Evolutionary conservation across 108 stramenopile genomes (phyloP).

Genomic region (Bacterosira constricta): DNA sequence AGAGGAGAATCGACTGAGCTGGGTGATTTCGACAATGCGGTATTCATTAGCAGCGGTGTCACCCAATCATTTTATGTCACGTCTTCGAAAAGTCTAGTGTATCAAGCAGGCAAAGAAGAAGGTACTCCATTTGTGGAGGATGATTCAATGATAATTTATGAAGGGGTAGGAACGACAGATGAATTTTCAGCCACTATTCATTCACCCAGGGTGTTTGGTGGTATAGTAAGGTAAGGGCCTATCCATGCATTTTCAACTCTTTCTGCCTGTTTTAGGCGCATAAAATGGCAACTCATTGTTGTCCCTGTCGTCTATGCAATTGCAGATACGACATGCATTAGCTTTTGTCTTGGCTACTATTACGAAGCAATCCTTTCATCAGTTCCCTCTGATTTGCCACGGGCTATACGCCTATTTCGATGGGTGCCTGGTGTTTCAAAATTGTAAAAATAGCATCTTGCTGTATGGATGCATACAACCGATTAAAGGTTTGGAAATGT

Average conservation of each 20-base stretch:
- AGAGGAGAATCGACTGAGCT: conserved; percentile 16
- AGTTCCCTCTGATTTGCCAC: no score
- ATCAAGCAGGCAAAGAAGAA: conserved; percentile 8
- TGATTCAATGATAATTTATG: conserved; percentile 7
- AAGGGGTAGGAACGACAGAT: conserved; percentile 19
- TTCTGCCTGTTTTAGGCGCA: background rate
- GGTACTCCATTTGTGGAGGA: background rate
- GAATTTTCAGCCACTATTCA: background rate
- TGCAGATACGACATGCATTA: background rate
- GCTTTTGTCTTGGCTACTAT: no score
- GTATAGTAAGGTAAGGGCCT: conserved; percentile 4
- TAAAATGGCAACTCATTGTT: background rate
- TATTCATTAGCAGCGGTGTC: background rate
- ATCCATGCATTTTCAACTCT: background rate
- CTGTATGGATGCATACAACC: no score
- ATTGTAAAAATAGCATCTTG: no score
- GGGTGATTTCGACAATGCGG: conserved; percentile 9
- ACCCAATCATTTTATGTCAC: conserved; percentile 26
- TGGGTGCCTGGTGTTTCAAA: no score
- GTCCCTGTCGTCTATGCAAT: background rate
- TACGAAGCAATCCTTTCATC: no score
- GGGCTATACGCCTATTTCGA: no score
- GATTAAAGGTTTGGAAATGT: no score
- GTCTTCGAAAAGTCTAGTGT: conserved; percentile 9
- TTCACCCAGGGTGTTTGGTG: conserved; percentile 17